Base-by-base conservation (phyloP, 306 rosid species). In the Gleditsia sinensis region DNA sequence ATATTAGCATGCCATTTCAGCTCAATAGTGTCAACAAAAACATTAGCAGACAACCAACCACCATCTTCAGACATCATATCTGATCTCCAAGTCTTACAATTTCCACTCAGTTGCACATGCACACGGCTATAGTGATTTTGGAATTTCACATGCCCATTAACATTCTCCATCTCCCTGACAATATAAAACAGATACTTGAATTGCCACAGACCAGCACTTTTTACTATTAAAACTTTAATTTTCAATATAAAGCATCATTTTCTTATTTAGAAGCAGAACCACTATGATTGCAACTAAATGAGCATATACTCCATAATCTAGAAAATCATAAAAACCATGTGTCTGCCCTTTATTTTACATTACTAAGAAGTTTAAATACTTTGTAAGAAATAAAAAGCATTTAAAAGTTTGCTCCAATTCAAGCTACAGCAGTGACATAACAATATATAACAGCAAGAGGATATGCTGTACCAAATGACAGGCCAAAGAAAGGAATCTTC, bases 1-100 rank as follows among this genome's bases (percentile, higher is more conserved):
- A 94, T 74, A 81, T 94, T 90, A 54, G 94, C 84, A 76, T 91
- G 98, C 97, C 98, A 94, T 81, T 88, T 87, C 77, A 87, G 91
- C 85, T 91, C 91, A 69, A 84, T 34, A 80, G 23, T 84, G 77
- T 94, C 95, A 70, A 87, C 91, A 86, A 88, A 94, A 83, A 91
- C 90, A 87, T 90, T 85, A 8, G 86, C 86, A 67, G 95, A 91
- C 89, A 94, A 78, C 94, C 97, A 88, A 80, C 97, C 96, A 72
- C 96, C 98, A 86, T 92, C 96, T 84, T 82, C 88, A 53, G 90
- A 83, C 64, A 24, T 65, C 45, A 62, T 75, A 73, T 83, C 90
- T 10, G 97, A 89, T 81, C 91, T 90, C 98, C 98, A 94, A 64
- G 88, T 83, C 86, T 85, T 84, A 76, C 95, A 94, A 80, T 94